phyloP scores from a whole-genome alignment of 2,329 filamentous ascomycete genomes.

The Phyllosticta paracitricarpa region DNA sequence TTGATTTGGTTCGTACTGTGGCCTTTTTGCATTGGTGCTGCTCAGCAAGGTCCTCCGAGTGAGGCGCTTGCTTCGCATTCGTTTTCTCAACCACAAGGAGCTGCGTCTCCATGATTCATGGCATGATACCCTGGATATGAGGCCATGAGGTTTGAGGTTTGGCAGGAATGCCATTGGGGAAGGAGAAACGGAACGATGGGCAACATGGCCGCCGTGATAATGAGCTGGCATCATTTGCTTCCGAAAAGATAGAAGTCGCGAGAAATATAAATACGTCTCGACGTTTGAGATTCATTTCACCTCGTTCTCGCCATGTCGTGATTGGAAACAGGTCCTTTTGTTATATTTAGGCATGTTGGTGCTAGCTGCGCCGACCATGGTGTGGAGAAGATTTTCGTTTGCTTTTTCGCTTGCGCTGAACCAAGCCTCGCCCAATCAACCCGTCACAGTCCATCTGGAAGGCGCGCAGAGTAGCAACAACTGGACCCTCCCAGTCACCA shows the following conservation, averaged over 20 bases:
- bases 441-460: background rate
- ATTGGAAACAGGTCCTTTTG: no score
- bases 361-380: background rate
- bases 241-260: background rate
- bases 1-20: background rate
- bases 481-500: background rate
- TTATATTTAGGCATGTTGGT: background rate
- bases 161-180: background rate
- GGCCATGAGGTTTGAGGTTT: background rate
- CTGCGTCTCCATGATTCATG: background rate
- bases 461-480: background rate
- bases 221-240: background rate
- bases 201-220: background rate
- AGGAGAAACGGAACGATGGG: background rate
- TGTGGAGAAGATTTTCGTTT: slow-evolving; percentile 8
- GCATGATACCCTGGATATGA: background rate
- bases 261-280: background rate
- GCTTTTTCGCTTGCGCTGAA: background rate
- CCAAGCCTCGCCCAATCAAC: background rate
- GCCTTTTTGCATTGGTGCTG: background rate
- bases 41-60: background rate
- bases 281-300: background rate
- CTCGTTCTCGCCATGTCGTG: no score
- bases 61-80: background rate
- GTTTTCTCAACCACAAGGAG: background rate